Evolutionary conservation across 1,139 yeast species (phyloP), one percentile per base, ranked within the genome.

Genomic region (Suhomyces wounanorum): DNA sequence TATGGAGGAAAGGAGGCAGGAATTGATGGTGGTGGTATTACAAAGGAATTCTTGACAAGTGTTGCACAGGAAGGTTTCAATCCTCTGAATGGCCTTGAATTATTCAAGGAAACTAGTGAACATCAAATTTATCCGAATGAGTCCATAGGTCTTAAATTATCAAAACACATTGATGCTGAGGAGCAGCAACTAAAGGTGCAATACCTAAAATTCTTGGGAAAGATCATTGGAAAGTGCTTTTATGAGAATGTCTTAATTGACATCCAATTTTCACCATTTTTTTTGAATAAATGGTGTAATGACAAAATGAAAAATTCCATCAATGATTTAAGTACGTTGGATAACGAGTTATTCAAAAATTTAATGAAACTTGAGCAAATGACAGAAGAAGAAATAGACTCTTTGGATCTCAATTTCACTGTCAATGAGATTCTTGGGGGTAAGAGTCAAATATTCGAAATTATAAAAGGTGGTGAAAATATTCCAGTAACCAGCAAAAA

Each of bases 11-110:
- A 75, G 41, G 96, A 88, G 61, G 94, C 88, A 0, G 99, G 99
- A 1, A 87, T 94, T 49, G 99, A 94, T 67, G 99, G 99, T 5
- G 99, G 99, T 10, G 99, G 99, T 1, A 75, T 94, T 21, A 92
- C 98, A 0, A 92, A 94, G 65, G 99, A 94, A 61, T 85, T 94
- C 58, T 70, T 94, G 50, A 90, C 94, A 1, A 75, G 87, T 45
- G 85, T 90, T 0, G 82, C 87, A 1, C 73, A 73, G 9, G 90
- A 87, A 57, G 96, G 89, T 0, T 88, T 92, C 58, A 56, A 70
- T 62, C 64, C 80, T 52, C 48, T 66, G 50, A 45, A 72, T 64
- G 49, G 64, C 62, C 83, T 87, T 56, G 55, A 54, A 10, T 57
- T 75, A 10, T 75, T 76, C 59, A 70, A 71, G 53, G 81, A 77